Percentiles rank a stretch among this genome's conserved stretches.
phyloP scores from a whole-genome alignment of 192 early-diverging fungal genomes.

The Entomortierella beljakovae region DNA sequence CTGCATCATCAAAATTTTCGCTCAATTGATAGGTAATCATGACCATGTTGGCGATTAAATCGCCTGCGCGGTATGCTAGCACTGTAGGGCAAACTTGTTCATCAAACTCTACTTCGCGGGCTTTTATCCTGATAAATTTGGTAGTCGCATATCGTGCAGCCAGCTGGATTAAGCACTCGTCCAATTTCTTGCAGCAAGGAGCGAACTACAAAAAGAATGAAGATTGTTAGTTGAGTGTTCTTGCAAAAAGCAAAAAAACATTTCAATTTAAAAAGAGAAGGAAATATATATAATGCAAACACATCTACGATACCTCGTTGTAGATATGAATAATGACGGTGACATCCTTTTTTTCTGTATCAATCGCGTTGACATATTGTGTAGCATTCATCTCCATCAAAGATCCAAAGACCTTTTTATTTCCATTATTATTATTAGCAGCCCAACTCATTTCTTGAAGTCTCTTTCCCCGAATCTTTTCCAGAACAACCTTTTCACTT shows the following conservation, averaged over 20 bases:
- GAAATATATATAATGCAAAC: background rate
- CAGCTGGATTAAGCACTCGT: constrained; percentile 56
- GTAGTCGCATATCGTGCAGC: constrained; percentile 61
- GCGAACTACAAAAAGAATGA: constrained; percentile 14
- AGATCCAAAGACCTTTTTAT: constrained; percentile 59
- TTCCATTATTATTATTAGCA: constrained; percentile 8
- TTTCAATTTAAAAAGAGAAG: background rate
- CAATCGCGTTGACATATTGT: constrained; percentile 63
- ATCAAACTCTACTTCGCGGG: constrained; percentile 67
- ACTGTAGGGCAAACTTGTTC: constrained; percentile 66
- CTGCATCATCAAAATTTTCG: constrained; percentile 47
- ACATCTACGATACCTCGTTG: constrained; percentile 48
- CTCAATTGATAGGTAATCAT: constrained; percentile 62
- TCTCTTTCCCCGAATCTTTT: constrained; percentile 56
- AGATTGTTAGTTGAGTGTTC: constrained; percentile 2
- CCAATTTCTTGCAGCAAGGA: constrained; percentile 52
- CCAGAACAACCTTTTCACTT: constrained; percentile 53
- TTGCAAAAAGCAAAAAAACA: background rate
- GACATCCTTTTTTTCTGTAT: constrained; percentile 60
- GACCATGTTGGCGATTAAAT: constrained; percentile 66
- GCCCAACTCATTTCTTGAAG: constrained; percentile 55
- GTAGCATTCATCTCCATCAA: constrained; percentile 59
- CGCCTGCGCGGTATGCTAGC: constrained; percentile 63
- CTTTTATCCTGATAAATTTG: constrained; percentile 64
- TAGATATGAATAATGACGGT: constrained; percentile 66